These are phyloP conservation scores for Calonectria pseudoreteaudii DNA, from an alignment of 2,329 filamentous ascomycete species.

Conservation along the genomic window DNA sequence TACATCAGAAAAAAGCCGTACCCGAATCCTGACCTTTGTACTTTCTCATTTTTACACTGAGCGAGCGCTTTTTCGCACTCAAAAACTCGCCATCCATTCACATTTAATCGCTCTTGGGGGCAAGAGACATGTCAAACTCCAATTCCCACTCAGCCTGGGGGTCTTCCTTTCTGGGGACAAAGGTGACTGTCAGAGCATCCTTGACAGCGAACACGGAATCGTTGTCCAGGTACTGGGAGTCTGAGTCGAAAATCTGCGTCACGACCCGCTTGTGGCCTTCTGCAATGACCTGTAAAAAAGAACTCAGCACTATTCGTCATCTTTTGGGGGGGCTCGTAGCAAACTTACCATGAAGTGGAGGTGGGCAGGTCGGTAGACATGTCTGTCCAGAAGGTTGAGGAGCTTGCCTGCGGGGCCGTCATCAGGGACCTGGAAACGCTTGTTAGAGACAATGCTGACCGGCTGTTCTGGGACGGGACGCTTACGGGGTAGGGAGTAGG, in stretches of 20 bases:
- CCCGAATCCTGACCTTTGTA: neutral
- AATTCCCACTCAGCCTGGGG: constrained; percentile 34
- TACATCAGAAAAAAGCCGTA: neutral
- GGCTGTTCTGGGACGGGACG: constrained; percentile 9
- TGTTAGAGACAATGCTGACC: neutral
- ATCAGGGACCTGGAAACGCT: constrained; percentile 46
- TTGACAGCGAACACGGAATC: constrained; percentile 40
- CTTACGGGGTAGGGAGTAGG: constrained; percentile 67
- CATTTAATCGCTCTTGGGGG: neutral
- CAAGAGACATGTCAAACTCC: constrained; percentile 32
- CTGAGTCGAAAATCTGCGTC: constrained; percentile 66
- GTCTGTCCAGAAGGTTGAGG: constrained; percentile 65
- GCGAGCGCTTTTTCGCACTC: neutral
- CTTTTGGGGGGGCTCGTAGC: rapidly evolving
- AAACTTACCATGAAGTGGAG: constrained; percentile 66
- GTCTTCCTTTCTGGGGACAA: constrained; percentile 36
- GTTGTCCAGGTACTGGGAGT: constrained; percentile 36
- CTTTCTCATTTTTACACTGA: constrained; percentile 1
- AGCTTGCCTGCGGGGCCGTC: constrained; percentile 67
- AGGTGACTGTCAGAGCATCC: constrained; percentile 36
- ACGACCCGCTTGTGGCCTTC: constrained; percentile 76
- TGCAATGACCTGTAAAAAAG: constrained; percentile 52
- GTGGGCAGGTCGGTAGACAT: constrained; percentile 69
- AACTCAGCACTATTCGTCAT: too few species aligned
- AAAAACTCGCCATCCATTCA: neutral